phyloP scores from a whole-genome alignment of 2,329 filamentous ascomycete species.

The Calonectria crousiana region DNA sequence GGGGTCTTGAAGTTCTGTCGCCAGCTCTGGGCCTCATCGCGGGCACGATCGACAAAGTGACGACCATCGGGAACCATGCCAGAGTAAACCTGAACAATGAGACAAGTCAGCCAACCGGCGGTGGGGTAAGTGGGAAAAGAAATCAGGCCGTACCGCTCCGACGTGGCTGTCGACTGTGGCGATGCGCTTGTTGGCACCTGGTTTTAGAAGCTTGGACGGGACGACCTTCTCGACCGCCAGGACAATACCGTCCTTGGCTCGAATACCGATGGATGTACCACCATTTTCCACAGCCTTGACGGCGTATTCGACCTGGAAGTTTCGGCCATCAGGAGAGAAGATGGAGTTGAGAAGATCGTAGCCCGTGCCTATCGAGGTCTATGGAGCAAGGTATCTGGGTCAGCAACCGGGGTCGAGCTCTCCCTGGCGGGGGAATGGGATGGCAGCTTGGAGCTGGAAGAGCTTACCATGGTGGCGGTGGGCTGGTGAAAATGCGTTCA shows the following conservation, averaged over 20 bases:
- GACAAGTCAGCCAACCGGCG: constrained; percentile 19
- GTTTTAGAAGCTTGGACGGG: constrained; percentile 93
- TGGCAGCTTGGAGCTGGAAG: constrained; percentile 9
- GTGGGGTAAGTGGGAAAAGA: not conserved
- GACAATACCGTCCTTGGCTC: constrained; percentile 97
- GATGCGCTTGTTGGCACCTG: constrained; percentile 97
- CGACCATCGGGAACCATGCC: constrained; percentile 95
- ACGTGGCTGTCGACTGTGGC: constrained; percentile 93
- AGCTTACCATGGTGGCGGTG: constrained; percentile 50
- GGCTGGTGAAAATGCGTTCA: constrained; percentile 25
- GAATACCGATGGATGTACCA: constrained; percentile 94
- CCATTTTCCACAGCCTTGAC: constrained; percentile 99
- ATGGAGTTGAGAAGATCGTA: constrained; percentile 99
- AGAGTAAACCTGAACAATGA: constrained; percentile 80
- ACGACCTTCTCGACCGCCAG: constrained; percentile 97
- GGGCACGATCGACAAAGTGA: constrained; percentile 93
- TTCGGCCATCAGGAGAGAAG: constrained; percentile 98
- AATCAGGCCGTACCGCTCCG: constrained; percentile 77
- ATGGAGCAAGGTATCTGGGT: constrained; percentile 35
- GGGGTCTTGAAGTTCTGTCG: constrained; percentile 94
- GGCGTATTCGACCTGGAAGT: constrained; percentile 99
- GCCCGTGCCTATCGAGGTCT: constrained; percentile 99
- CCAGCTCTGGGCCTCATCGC: constrained; percentile 94
- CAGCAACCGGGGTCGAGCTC: constrained; percentile 39
- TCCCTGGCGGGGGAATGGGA: constrained; percentile 37